Conservation (phyloP, 345 rosid species). For the Salix caprea region DNA sequence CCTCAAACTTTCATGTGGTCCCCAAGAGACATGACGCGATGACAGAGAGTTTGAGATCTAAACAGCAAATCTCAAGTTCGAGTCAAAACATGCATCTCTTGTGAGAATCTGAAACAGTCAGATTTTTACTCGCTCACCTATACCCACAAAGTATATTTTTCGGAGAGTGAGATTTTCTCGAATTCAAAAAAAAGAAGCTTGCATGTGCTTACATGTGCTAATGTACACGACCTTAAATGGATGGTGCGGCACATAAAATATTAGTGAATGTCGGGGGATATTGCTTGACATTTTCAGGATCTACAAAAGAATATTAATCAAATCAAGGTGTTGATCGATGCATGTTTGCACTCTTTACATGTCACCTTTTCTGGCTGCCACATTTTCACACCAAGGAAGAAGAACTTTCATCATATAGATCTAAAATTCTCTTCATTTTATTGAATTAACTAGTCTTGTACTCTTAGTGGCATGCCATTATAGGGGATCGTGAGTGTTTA, state of each 20-base stretch:
- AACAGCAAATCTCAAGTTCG: too few relatives aligned
- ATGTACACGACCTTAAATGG: too few relatives aligned
- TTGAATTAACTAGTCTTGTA: not conserved
- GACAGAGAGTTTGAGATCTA: too few relatives aligned
- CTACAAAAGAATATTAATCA: not conserved
- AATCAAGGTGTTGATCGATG: not conserved
- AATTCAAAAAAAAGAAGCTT: not conserved
- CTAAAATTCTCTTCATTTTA: not conserved
- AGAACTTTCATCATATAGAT: not conserved
- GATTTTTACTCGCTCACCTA: too few relatives aligned
- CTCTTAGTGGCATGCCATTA: not conserved
- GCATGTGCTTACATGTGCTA: slow-evolving; percentile 3
- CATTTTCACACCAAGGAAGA: not conserved
- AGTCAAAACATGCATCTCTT: fast-evolving
- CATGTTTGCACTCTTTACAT: not conserved
- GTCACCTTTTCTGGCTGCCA: not conserved
- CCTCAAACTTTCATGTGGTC: too few relatives aligned
- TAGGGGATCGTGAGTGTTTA: not conserved
- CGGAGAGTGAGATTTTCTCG: too few relatives aligned
- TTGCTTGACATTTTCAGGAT: not conserved
- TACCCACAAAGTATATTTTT: too few relatives aligned
- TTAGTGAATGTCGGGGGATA: not conserved
- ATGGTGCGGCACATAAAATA: not conserved
- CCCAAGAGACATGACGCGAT: too few relatives aligned
- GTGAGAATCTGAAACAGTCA: too few relatives aligned